Conservation (phyloP, 2,329 filamentous ascomycete genomes). For the Fusarium fujikuroi region DNA sequence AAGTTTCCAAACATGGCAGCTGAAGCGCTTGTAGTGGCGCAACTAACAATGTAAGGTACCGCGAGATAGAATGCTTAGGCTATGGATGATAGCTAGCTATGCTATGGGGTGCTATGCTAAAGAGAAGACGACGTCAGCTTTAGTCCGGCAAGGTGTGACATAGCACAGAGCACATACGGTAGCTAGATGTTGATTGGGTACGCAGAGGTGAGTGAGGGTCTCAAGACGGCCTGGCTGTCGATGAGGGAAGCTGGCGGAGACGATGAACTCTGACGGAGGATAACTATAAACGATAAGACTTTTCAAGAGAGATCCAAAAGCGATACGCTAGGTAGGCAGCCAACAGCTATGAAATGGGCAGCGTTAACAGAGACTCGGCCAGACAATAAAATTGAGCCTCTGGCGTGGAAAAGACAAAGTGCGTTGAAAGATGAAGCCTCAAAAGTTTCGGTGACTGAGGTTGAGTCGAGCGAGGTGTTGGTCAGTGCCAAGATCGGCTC, state of each 20-base stretch:
- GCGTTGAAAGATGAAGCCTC: slow-evolving; percentile 15
- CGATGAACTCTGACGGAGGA: not conserved
- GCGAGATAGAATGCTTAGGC: slow-evolving; percentile 14
- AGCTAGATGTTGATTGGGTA: slow-evolving; percentile 3
- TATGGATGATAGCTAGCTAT: not conserved
- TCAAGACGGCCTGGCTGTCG: slow-evolving; percentile 6
- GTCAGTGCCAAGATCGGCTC: slow-evolving; percentile 32
- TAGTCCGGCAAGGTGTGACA: slow-evolving; percentile 17
- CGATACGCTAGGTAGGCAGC: not conserved
- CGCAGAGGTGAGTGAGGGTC: slow-evolving; percentile 1
- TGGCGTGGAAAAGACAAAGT: slow-evolving; percentile 2
- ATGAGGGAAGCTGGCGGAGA: slow-evolving; percentile 5
- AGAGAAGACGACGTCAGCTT: slow-evolving; percentile 28
- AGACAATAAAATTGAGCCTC: not conserved
- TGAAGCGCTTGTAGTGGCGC: slow-evolving; percentile 32
- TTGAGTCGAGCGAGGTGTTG: not conserved
- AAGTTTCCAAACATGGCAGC: slow-evolving; percentile 58
- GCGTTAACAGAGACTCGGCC: not conserved
- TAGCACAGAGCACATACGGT: slow-evolving; percentile 23
- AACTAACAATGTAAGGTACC: slow-evolving; percentile 32
- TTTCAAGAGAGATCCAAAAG: not conserved
- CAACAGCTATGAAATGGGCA: not conserved
- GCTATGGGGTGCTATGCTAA: slow-evolving; percentile 5
- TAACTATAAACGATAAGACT: slow-evolving; percentile 11
- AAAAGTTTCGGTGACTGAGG: slow-evolving; percentile 28